Conservation (phyloP, 2,329 filamentous ascomycete genomes). For the Tolypocladium cylindrosporum region DNA sequence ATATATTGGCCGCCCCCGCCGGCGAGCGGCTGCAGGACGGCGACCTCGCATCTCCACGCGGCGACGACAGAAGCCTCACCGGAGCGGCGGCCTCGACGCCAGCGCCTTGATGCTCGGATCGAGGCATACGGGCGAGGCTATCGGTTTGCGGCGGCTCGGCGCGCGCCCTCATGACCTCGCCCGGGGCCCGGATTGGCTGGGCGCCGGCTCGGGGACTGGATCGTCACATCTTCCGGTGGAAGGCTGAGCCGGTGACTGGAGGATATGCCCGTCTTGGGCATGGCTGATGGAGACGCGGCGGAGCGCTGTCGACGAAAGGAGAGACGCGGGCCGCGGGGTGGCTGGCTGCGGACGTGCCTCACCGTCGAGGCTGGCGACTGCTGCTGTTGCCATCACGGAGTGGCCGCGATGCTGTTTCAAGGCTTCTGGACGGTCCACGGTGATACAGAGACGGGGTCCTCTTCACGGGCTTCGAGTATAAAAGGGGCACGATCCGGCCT, state of each 20-base stretch:
- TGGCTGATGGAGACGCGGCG: background rate
- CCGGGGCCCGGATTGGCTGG: background rate
- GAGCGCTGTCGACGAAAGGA: background rate
- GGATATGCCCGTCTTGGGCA: background rate
- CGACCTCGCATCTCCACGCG: background rate
- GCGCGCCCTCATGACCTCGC: background rate
- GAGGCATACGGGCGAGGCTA: background rate
- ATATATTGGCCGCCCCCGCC: background rate
- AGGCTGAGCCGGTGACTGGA: background rate
- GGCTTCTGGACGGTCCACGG: no score
- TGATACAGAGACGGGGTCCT: no score
- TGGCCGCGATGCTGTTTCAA: background rate
- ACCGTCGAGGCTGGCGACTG: background rate
- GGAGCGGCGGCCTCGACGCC: background rate
- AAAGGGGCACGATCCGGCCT: background rate
- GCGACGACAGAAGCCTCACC: background rate
- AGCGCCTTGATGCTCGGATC: background rate
- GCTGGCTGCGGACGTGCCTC: background rate
- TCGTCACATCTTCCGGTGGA: background rate
- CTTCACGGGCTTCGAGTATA: background rate
- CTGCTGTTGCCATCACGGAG: background rate
- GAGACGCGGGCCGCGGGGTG: background rate
- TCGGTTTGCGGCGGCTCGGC: background rate
- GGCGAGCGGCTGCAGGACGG: background rate
- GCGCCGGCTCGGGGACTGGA: background rate